Base-by-base conservation (phyloP, 495 filamentous ascomycete genomes). In the Neurospora cerealis region DNA sequence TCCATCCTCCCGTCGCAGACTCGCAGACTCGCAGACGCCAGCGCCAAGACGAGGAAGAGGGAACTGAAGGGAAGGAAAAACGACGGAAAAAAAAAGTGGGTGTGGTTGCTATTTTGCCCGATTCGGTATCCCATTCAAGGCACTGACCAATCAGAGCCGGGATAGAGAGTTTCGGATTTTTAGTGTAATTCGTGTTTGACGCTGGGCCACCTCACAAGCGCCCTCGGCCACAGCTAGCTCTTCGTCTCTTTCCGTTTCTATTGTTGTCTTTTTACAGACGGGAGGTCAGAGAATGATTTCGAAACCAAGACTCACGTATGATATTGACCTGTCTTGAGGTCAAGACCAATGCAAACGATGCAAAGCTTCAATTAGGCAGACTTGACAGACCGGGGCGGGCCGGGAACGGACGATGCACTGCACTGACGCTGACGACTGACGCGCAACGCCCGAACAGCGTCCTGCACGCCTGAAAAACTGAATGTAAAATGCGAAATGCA, bases 121-220 rank as follows among this genome's bases (percentile, higher is more conserved):
- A 44, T 72, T 72, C 48, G 73, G 73, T 70, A 38, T 60, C 34
- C 72, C 66, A 40, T 70, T 54, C 11, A 21, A 40, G 24, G 13
- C 34, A 60, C 38, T 71, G 70, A 48, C 73, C 73, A 74, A 74
- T 74, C 70, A 74, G 70, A 72, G 13, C 0, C 4, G 36, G 17
- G 11, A 66, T 9, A 9, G 28, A 9, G 28, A 7, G 28, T 66
- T 62, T 62, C 28, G 24, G 6, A 19, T 9, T 62, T 62, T 62
- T 36, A 66, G 54, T 66, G 54, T 3, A 34, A 66, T 34, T 66
- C 54, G 54, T 34, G 54, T 66, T 66, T 66, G 54, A 34, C 28
- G 54, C 54, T 66, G 54, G 54, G 54, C 54, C 54, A 66, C 46
- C 46, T 44, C 41, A 46, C 24, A 28, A 15, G 42, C 42, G 42